Conservation (phyloP, 305 asterid genomes). For the Fraxinus sp. region DNA sequence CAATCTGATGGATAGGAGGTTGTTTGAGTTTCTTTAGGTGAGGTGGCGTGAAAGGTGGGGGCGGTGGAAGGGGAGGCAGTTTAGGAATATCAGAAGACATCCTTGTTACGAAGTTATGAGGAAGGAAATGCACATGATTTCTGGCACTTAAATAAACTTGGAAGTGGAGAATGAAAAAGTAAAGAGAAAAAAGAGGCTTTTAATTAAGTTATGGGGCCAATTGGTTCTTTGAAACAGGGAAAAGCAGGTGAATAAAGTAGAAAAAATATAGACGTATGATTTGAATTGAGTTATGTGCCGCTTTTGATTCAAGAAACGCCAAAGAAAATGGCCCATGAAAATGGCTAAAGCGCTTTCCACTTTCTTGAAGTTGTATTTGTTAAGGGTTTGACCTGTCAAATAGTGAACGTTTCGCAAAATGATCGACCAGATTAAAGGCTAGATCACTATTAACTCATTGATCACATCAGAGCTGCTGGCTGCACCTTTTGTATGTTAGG, state of each 20-base stretch:
- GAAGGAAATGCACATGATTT: constrained; percentile 24
- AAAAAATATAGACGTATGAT: constrained; percentile 28
- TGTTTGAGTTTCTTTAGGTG: constrained; percentile 31
- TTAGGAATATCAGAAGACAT: constrained; percentile 21
- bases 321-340: constrained; percentile 29
- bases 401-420: constrained; percentile 5
- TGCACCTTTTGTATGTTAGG: constrained; percentile 6
- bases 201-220: constrained; percentile 43
- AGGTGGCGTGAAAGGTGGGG: constrained; percentile 36
- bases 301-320: constrained; percentile 31
- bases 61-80: constrained; percentile 41
- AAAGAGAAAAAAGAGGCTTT: constrained; percentile 38
- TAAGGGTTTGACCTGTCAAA: constrained; percentile 35
- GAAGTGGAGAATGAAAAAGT: constrained; percentile 46
- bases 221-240: constrained; percentile 32
- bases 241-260: constrained; percentile 46
- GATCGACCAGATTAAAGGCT: constrained; percentile 29
- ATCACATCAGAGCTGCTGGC: constrained; percentile 15
- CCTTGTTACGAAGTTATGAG: constrained; percentile 24
- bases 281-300: constrained; percentile 39
- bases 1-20: constrained; percentile 41
- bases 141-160: constrained; percentile 34
- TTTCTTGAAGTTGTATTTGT: constrained; percentile 35
- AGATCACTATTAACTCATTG: background rate
- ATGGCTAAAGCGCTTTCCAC: constrained; percentile 29